Evolutionary conservation across 2,329 filamentous ascomycete species (phyloP).

Genomic region (Xylariaceae sp.): DNA sequence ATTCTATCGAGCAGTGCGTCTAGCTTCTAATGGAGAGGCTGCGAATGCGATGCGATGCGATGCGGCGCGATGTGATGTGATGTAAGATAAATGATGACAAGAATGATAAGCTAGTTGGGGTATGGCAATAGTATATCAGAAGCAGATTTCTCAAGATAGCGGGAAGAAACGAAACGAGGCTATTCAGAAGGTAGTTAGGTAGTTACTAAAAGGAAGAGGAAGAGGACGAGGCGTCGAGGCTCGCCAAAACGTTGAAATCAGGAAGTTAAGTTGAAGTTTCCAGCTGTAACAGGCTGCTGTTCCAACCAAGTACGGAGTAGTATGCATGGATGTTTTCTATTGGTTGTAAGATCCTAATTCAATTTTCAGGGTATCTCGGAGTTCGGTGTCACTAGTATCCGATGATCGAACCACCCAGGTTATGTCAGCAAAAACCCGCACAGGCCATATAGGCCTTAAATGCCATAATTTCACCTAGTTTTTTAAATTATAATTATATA

Average conservation of each 20-base stretch:
- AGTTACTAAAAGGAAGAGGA: background rate
- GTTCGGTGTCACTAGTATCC: background rate
- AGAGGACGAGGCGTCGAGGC: background rate
- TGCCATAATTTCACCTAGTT: too few species aligned
- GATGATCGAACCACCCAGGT: background rate
- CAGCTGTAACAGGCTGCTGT: slow-evolving; percentile 2
- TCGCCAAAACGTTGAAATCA: slow-evolving; percentile 1
- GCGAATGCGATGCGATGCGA: background rate
- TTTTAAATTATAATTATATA: too few species aligned
- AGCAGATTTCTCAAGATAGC: background rate
- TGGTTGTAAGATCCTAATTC: background rate
- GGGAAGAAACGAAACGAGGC: background rate
- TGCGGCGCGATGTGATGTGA: background rate
- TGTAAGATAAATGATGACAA: background rate
- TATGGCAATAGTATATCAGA: background rate
- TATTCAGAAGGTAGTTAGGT: slow-evolving; percentile 6
- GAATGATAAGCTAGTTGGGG: background rate
- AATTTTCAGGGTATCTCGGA: background rate
- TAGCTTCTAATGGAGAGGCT: background rate
- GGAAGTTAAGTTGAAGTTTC: slow-evolving; percentile 11
- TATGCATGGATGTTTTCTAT: slow-evolving; percentile 4
- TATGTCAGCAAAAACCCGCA: too few species aligned
- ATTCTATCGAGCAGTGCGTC: background rate
- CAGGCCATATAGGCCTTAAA: too few species aligned
- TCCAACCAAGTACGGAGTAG: too few species aligned